Percentiles rank a stretch among this genome's conserved stretches.
These are phyloP conservation scores for Verbascum thapsus DNA, from an alignment of 257 asterid species.

Conservation along the genomic window DNA sequence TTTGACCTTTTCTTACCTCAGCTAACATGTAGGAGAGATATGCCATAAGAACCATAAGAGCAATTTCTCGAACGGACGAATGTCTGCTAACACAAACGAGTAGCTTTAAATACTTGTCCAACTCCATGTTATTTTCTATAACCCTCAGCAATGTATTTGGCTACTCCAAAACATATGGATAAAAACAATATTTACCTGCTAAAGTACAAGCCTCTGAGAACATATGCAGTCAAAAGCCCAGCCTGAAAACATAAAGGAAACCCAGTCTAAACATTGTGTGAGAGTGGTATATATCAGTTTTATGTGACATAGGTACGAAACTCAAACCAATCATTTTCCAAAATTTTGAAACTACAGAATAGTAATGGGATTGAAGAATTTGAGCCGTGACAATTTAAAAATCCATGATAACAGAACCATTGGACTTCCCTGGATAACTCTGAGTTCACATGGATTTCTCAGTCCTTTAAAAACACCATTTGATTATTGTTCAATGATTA, in stretches of 20 bases:
- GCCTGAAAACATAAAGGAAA: conserved; percentile 53
- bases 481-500: too few species aligned
- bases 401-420: too few species aligned
- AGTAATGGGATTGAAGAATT: too few species aligned
- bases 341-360: too few species aligned
- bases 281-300: too few species aligned
- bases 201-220: conserved; percentile 79
- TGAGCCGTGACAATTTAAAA: too few species aligned
- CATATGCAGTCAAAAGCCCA: conserved; percentile 75
- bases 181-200: conserved; percentile 57
- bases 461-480: too few species aligned
- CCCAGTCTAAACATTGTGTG: too few species aligned
- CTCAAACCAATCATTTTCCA: too few species aligned
- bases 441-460: too few species aligned
- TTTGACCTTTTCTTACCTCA: conserved; percentile 54
- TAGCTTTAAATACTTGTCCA: conserved; percentile 19
- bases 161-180: neutral
- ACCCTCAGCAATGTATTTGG: conserved; percentile 3
- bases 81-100: conserved; percentile 58
- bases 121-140: conserved; percentile 15
- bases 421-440: too few species aligned
- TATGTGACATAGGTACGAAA: too few species aligned
- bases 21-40: conserved; percentile 97
- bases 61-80: conserved; percentile 85
- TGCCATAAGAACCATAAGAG: conserved; percentile 86